Base-by-base conservation (phyloP, 345 rosid species). In the Boechera stricta region DNA sequence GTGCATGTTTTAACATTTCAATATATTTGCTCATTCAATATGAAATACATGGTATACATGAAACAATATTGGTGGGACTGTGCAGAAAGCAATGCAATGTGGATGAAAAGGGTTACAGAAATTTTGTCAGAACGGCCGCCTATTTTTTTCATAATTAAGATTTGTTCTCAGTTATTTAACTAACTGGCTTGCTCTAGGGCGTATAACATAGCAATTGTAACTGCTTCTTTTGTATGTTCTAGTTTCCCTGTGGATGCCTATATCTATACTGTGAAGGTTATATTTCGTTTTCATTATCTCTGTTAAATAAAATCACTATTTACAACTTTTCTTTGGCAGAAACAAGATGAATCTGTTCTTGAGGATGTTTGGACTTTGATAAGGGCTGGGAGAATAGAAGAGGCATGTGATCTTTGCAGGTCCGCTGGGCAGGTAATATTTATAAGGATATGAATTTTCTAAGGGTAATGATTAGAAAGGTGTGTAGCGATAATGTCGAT, bases 291-390 rank as follows among this genome's bases (percentile, higher is more conserved):
- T 52, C 1, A 13, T 60, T 13, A 66, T 51, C 1, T 0, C 18
- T 53, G 58, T 60, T 26, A 26, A 48, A n/a, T 26, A 32, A 42
- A 67, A 52, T 21, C 16, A 32, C 42, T 51, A 78, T 35, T 15
- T 32, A 42, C 54, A 36, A 45, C 28, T 77, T 77, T 52, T 64
- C 41, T 55, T 62, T 42, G 53, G 58, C 85, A 95, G 99, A 95
- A 92, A 82, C 98, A 92, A 89, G 97, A 95, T 73, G 96, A 95
- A 72, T 95, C 91, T 73, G 90, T 95, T 56, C 82, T 95, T 67
- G 99, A 95, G 82, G 99, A 95, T 85, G 90, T 89, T 28, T 95
- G 99, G 98, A 89, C 87, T 71, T 88, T 95, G 51, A 68, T 95
- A 81, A 87, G 96, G 87, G 99, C 98, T 54, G 99, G 99, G 76